Base-by-base conservation (phyloP, 2,329 filamentous ascomycete genomes). In the Pleomassaria siparia region DNA sequence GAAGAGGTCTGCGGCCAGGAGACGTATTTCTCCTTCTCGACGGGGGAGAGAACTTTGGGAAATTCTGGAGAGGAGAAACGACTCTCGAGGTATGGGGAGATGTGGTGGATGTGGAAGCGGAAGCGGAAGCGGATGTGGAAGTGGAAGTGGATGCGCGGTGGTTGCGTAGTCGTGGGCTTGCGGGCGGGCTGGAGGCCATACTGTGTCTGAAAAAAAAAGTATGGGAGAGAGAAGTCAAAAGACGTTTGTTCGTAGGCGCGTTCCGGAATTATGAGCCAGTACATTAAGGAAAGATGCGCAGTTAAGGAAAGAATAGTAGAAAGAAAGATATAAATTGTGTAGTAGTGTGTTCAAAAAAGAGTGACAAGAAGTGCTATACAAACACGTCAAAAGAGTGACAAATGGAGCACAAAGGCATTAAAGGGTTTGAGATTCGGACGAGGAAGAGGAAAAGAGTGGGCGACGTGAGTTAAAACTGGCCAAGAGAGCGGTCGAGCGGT, bases 341-440 rank as follows among this genome's bases (percentile, higher is more conserved):
- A 68, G n/a, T n/a, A n/a, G n/a, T n/a, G n/a, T n/a, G n/a, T n/a
- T n/a, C n/a, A n/a, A n/a, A n/a, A n/a, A 69, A 54, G 65, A 69
- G 64, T 55, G 62, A 67, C 62, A 47, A 60, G 56, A 67, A 66
- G 43, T 47, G 45, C 57, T 65, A 66, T 55, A 64, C 54, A 64
- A 54, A 66, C 59, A 69, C 58, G 60, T 55, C 62, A 58, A 69
- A 66, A 57, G 66, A 69, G 60, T 54, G 63, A 66, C 63, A 52
- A 55, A 51, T 58, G 57, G 55, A 50, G 63, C 62, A 55, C 61
- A 60, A 54, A 62, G 64, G 65, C 67, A 69, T 67, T 63, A 66
- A 63, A 55, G 57, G 54, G 56, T 55, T 58, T 58, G 53, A 56
- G 51, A 55, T 53, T 59, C 63, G 49, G 58, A 53, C 56, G 56